Base-by-base conservation (phyloP, 148 eudicot genomes). In the Rhododendron molle region DNA sequence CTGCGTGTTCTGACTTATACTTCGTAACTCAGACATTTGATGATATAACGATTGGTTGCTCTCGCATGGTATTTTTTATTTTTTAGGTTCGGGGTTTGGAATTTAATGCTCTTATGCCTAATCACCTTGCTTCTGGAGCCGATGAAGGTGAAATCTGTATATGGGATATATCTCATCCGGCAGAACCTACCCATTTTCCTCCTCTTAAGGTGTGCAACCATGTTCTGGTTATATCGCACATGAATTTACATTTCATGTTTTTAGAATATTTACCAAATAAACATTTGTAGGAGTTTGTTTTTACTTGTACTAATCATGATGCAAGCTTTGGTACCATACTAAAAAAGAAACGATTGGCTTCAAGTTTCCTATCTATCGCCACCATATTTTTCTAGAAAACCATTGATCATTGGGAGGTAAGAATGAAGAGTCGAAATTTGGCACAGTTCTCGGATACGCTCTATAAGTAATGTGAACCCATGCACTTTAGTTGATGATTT, bases 121-220 rank as follows among this genome's bases (percentile, higher is more conserved):
- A 93, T 72, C 90, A 90, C 86, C 98, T 97, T 69, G 98, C 98
- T 83, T 94, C 99, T 90, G 99, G 99, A 80, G 99, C 98, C 81
- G 99, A 97, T 88, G 99, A 97, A 88, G 99, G 99, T 47, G 98
- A 97, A 89, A 97, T 97, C 11, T 94, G 94, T 88, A 91, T 97
- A 77, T 97, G 99, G 99, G 98, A 97, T 92, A 56, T 97, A 89
- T 87, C 93, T 78, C 87, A 91, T 83, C 98, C 95, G 23, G 82
- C 88, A 62, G 93, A 91, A 50, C 96, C 98, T 85, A 87, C 89
- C 14, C 95, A 91, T 87, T 93, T 90, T 89, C 98, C 98, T 49
- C 93, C 98, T 83, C 94, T 95, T 47, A 92, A 87, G 94, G 99
- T 94, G 92, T 88, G 87, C 6, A 82, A 2, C 47, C 73, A 38